phyloP scores from a whole-genome alignment of 306 rosid species.

The Senna siamea region DNA sequence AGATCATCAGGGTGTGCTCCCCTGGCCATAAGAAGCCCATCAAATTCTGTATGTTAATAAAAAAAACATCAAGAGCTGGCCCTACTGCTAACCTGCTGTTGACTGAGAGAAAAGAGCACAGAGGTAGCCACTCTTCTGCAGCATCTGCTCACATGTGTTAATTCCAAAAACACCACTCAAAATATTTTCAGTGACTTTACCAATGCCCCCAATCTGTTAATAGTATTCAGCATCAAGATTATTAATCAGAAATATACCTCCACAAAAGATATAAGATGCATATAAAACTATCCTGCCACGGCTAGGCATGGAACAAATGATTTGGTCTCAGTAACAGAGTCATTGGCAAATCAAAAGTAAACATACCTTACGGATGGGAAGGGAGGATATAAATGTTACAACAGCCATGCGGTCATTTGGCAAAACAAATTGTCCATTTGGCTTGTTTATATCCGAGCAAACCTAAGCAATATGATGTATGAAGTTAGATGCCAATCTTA shows the following conservation, averaged over 20 bases:
- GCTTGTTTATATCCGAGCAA: slow-evolving; percentile 97
- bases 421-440: slow-evolving; percentile 91
- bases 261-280: slow-evolving; percentile 35
- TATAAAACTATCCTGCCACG: slow-evolving; percentile 24
- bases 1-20: neutral
- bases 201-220: slow-evolving; percentile 95
- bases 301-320: slow-evolving; percentile 24
- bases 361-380: slow-evolving; percentile 90
- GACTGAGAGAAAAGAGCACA: slow-evolving; percentile 83
- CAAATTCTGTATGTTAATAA: slow-evolving; percentile 33
- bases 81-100: slow-evolving; percentile 67
- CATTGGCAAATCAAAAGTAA: slow-evolving; percentile 17
- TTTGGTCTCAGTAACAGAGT: slow-evolving; percentile 15
- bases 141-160: slow-evolving; percentile 82
- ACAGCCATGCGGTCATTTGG: slow-evolving; percentile 80
- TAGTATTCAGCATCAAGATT: slow-evolving; percentile 24
- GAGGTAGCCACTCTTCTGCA: slow-evolving; percentile 69
- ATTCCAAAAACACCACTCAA: slow-evolving; percentile 82
- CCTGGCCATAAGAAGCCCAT: neutral
- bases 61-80: slow-evolving; percentile 27
- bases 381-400: slow-evolving; percentile 83
- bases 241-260: slow-evolving; percentile 25
- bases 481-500: slow-evolving; percentile 31
- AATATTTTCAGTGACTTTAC: slow-evolving; percentile 90
- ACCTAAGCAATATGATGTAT: slow-evolving; percentile 54